phyloP scores from a whole-genome alignment of 2,329 filamentous ascomycete genomes.

The Aspergillus ustus region DNA sequence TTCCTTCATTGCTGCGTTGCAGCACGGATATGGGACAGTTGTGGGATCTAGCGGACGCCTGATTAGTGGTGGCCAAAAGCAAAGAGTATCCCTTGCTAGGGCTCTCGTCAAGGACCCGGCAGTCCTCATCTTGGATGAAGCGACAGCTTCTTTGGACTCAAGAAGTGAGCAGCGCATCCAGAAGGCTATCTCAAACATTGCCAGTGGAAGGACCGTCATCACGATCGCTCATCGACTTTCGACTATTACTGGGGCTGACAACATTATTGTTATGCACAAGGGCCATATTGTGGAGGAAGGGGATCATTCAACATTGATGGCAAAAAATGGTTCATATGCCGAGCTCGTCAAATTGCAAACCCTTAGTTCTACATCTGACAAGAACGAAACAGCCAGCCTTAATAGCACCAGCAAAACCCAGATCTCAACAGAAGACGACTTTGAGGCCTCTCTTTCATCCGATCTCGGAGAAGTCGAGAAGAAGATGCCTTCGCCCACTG shows the following conservation, averaged over 20 bases:
- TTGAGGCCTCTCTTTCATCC: constrained; percentile 20
- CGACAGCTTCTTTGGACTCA: constrained; percentile 85
- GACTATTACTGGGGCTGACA: constrained; percentile 50
- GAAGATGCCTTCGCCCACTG: constrained; percentile 21
- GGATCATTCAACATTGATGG: constrained; percentile 45
- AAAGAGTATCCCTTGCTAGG: constrained; percentile 84
- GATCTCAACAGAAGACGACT: constrained; percentile 28
- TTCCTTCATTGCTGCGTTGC: constrained; percentile 71
- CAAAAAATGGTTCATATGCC: constrained; percentile 44
- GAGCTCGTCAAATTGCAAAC: constrained; percentile 55
- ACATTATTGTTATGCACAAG: constrained; percentile 51
- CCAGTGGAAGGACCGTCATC: constrained; percentile 55
- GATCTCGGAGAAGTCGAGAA: constrained; percentile 20
- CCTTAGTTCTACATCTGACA: constrained; percentile 55
- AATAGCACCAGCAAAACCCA: constrained; percentile 35
- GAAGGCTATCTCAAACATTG: constrained; percentile 74
- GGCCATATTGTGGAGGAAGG: constrained; percentile 52
- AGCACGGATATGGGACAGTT: constrained; percentile 80
- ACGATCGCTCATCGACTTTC: constrained; percentile 52
- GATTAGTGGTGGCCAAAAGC: constrained; percentile 88
- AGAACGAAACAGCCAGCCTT: constrained; percentile 53
- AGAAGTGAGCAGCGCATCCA: constrained; percentile 87
- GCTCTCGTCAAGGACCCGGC: constrained; percentile 81
- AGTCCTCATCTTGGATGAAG: constrained; percentile 85
- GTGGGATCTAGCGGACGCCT: constrained; percentile 84